Base-by-base conservation (phyloP, 306 rosid genomes). In the Prunus mume region DNA sequence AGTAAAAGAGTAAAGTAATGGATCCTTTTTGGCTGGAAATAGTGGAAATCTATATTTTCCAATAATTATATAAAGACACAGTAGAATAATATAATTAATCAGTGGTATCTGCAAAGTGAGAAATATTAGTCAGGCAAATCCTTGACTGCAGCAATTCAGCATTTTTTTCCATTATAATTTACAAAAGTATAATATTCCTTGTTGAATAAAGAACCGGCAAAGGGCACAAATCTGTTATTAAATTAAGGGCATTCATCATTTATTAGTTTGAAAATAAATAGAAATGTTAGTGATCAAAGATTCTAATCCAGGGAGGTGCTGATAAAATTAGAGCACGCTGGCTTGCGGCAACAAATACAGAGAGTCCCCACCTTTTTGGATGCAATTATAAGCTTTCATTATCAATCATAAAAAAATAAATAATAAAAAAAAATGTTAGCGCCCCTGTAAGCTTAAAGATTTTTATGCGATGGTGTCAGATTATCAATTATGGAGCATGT, bases 21-120 rank as follows among this genome's bases (percentile, higher is more conserved):
- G 67, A 62, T 62, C 18, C 25, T 41, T 19, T 65, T 65, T 65
- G 52, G 70, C 18, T 51, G 52, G 54, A 66, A 66, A 66, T 3
- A 38, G 9, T 38, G 9, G 43, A 38, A 38, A 38, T 38, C 9
- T 38, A 38, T 38, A 38, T 8, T 38, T 38, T 38, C 43, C 43
- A 38, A 38, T 6, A 6, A 38, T 38, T 38, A 38, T 38, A 38
- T 6, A 38, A 38, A 38, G 9, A 7, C 9, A 38, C 43, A 38
- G 43, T 38, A 38, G 43, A 22, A 43, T 43, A 67, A 66, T 66
- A 58, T 54, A 30, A n/a, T 56, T 58, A 58, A 56, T 20, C 34
- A 12, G 22, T 27, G 20, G 61, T 25, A 81, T 73, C 78, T 58
- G 24, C 51, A 49, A 76, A 76, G 78, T 61, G 62, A 25, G 46